These are phyloP conservation scores for Grifola frondosa DNA, from an alignment of 1,284 basidiomycete species.

Conservation along the genomic window DNA sequence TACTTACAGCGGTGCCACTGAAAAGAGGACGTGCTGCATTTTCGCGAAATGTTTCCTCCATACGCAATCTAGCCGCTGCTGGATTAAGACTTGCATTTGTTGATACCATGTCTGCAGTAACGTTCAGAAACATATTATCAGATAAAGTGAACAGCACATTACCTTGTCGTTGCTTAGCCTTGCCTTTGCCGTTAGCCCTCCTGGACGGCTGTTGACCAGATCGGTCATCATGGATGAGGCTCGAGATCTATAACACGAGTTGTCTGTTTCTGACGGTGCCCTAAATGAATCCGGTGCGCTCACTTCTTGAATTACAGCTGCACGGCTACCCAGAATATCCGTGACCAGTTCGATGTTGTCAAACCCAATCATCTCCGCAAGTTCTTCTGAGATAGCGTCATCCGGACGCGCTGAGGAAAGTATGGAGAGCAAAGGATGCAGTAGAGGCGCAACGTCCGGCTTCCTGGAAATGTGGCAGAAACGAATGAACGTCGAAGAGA, in stretches of 20 bases:
- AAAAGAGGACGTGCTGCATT: slow-evolving; percentile 73
- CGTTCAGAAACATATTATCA: slow-evolving; percentile 1
- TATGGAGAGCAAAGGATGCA: slow-evolving; percentile 30
- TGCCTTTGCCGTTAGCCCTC: slow-evolving; percentile 5
- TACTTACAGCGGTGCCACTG: slow-evolving; percentile 53
- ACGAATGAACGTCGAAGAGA: slow-evolving; percentile 8
- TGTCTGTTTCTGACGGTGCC: neutral
- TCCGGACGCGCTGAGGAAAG: slow-evolving; percentile 40
- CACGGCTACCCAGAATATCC: slow-evolving; percentile 54
- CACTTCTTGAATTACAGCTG: slow-evolving; percentile 28
- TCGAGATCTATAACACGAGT: slow-evolving; percentile 5
- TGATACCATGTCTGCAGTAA: neutral
- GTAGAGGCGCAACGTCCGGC: slow-evolving; percentile 30
- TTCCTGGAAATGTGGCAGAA: slow-evolving; percentile 26
- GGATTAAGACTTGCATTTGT: slow-evolving; percentile 41
- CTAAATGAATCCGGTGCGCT: slow-evolving; percentile 2
- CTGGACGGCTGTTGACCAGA: neutral
- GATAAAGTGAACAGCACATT: neutral
- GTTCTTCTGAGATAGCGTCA: slow-evolving; percentile 77
- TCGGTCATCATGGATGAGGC: slow-evolving; percentile 3
- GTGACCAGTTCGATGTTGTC: slow-evolving; percentile 76
- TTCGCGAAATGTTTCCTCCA: slow-evolving; percentile 63
- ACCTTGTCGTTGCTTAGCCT: slow-evolving; percentile 16
- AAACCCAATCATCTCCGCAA: slow-evolving; percentile 85
- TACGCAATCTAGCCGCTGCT: slow-evolving; percentile 59